Evolutionary conservation across 345 rosid species (phyloP).

Genomic region (Raphanus sativus): DNA sequence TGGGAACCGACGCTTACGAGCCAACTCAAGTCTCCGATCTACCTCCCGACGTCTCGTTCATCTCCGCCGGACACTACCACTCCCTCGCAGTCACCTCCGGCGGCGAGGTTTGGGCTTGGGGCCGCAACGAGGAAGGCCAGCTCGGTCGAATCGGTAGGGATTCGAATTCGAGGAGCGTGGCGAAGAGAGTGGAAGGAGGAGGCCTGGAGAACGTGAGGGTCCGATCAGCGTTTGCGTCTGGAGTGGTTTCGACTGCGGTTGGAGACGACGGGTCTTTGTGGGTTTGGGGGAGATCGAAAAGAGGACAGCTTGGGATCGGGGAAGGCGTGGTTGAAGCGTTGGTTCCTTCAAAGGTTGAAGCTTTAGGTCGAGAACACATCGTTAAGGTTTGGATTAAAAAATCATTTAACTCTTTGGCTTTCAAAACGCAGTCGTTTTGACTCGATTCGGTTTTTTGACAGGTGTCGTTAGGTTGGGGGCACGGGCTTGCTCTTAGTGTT

Average conservation of each 20-base stretch:
- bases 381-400: constrained; percentile 57
- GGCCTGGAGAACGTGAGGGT: constrained; percentile 62
- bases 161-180: constrained; percentile 55
- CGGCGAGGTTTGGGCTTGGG: constrained; percentile 90
- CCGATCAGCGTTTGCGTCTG: constrained; percentile 70
- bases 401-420: background rate
- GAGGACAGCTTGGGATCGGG: constrained; percentile 97
- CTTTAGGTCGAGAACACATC: constrained; percentile 61
- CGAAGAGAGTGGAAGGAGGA: constrained; percentile 63
- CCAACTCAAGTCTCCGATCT: constrained; percentile 56
- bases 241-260: constrained; percentile 75
- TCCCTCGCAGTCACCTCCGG: constrained; percentile 79
- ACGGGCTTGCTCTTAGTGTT: constrained; percentile 66
- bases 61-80: constrained; percentile 84
- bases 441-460: constrained; percentile 34
- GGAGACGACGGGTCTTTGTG: constrained; percentile 85
- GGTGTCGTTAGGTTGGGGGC: constrained; percentile 98
- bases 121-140: constrained; percentile 80
- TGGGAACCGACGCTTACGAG: constrained; percentile 66
- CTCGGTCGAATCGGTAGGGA: constrained; percentile 65
- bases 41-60: constrained; percentile 53
- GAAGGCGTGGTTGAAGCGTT: constrained; percentile 52
- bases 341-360: constrained; percentile 60
- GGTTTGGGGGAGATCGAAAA: constrained; percentile 97
- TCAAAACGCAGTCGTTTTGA: background rate